phyloP scores from a whole-genome alignment of 2,329 filamentous ascomycete species.

The Colletotrichum destructivum region DNA sequence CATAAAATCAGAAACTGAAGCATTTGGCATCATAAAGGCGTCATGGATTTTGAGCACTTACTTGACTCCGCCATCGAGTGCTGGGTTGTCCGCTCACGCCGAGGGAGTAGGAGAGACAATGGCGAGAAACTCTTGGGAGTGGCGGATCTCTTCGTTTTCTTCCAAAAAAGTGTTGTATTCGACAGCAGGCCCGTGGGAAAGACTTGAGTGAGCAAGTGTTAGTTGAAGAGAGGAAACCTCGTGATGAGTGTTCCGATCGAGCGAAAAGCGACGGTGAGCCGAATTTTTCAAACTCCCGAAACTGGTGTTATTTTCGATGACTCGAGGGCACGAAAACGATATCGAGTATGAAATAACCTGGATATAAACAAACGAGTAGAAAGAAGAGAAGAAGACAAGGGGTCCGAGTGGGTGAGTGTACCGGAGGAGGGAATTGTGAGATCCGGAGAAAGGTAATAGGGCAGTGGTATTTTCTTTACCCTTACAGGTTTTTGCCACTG shows the following conservation, averaged over 20 bases:
- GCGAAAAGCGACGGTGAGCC: background rate
- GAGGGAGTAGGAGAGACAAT: background rate
- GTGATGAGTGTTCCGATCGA: background rate
- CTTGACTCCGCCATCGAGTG: constrained; percentile 16
- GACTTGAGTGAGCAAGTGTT: background rate
- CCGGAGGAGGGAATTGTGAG: background rate
- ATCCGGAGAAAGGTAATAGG: background rate
- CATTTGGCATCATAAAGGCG: no score
- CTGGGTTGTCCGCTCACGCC: background rate
- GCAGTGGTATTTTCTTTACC: background rate
- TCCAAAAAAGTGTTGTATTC: background rate
- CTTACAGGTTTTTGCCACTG: constrained; percentile 5
- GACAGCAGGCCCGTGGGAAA: background rate
- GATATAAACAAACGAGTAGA: background rate
- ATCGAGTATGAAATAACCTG: no score
- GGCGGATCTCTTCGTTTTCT: background rate
- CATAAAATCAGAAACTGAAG: background rate
- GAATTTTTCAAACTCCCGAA: no score
- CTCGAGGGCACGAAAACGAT: background rate
- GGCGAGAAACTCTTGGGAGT: background rate
- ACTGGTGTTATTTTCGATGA: no score
- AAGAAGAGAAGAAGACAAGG: background rate
- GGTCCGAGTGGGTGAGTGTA: background rate
- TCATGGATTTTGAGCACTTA: constrained; percentile 3
- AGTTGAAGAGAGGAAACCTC: no score